These are phyloP conservation scores for Botryotinia convoluta DNA, from an alignment of 2,329 filamentous ascomycete genomes.

Conservation along the genomic window DNA sequence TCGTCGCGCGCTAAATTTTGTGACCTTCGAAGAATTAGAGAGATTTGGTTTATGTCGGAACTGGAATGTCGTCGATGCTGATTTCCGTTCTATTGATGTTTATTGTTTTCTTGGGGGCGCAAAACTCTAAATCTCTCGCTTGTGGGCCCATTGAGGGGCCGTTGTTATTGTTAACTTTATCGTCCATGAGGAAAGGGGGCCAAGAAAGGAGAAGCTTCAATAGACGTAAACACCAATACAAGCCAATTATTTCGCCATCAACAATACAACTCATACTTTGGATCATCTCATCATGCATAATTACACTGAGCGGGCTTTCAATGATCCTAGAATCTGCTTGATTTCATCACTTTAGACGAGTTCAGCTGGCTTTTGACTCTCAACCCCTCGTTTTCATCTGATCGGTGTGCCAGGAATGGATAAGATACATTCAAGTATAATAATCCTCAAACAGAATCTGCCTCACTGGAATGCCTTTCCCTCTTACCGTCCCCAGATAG, in stretches of 20 bases:
- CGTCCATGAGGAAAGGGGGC: slow-evolving; percentile 2
- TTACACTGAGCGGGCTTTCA: slow-evolving; percentile 8
- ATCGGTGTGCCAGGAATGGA: slow-evolving; percentile 12
- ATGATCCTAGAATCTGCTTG: slow-evolving; percentile 3
- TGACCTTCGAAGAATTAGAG: not conserved
- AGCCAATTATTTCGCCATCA: not conserved
- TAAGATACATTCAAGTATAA: not conserved
- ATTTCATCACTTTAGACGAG: not conserved
- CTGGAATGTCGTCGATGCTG: not conserved
- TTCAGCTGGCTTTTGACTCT: slow-evolving; percentile 13
- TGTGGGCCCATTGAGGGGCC: slow-evolving; percentile 11
- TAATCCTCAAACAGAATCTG: slow-evolving; percentile 9
- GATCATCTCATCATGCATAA: slow-evolving; percentile 12
- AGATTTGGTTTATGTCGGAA: not conserved
- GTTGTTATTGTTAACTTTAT: slow-evolving; percentile 9
- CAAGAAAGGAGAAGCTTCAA: not conserved
- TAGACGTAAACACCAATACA: slow-evolving; percentile 1
- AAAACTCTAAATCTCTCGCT: slow-evolving; percentile 14
- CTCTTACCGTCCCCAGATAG: not conserved
- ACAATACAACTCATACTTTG: not conserved
- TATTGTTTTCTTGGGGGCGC: slow-evolving; percentile 18
- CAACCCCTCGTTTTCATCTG: slow-evolving; percentile 12
- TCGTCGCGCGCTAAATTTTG: not conserved
- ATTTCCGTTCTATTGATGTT: not conserved
- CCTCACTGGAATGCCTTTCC: slow-evolving; percentile 17